phyloP scores from a whole-genome alignment of 768 basidiomycete genomes.

The Albatrellus ellisii region DNA sequence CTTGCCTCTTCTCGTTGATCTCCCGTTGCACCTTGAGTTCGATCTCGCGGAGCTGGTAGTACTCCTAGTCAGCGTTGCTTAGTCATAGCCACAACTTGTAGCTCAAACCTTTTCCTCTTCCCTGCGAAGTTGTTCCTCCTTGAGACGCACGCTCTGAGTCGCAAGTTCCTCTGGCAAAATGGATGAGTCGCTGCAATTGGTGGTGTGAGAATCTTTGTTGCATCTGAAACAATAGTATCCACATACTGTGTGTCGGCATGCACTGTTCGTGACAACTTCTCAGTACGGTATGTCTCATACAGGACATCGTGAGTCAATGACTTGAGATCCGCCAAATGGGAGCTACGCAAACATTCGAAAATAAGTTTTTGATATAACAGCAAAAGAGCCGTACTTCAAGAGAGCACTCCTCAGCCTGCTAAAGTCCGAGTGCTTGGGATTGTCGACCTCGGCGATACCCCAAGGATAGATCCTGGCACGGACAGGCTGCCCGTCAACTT shows the following conservation, averaged over 20 bases:
- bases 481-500: constrained; percentile 81
- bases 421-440: constrained; percentile 99
- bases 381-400: constrained; percentile 47
- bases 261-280: constrained; percentile 89
- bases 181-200: constrained; percentile 53
- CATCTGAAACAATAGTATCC: constrained; percentile 12
- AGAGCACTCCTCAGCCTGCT: constrained; percentile 84
- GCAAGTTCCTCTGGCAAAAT: constrained; percentile 95
- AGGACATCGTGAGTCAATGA: constrained; percentile 87
- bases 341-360: constrained; percentile 32
- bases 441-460: constrained; percentile 98
- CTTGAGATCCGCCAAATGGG: constrained; percentile 92
- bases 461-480: constrained; percentile 95
- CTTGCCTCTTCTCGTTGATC: constrained; percentile 95
- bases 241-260: constrained; percentile 59
- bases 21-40: constrained; percentile 97
- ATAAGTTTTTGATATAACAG: background rate
- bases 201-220: background rate
- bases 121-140: constrained; percentile 94
- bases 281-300: constrained; percentile 95
- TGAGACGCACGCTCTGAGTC: constrained; percentile 91
- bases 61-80: constrained; percentile 1
- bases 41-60: constrained; percentile 75
- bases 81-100: background rate
- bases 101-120: constrained; percentile 83